phyloP scores from a whole-genome alignment of 371 early-diverging fungal genomes.

The Actinomortierella wolfii region DNA sequence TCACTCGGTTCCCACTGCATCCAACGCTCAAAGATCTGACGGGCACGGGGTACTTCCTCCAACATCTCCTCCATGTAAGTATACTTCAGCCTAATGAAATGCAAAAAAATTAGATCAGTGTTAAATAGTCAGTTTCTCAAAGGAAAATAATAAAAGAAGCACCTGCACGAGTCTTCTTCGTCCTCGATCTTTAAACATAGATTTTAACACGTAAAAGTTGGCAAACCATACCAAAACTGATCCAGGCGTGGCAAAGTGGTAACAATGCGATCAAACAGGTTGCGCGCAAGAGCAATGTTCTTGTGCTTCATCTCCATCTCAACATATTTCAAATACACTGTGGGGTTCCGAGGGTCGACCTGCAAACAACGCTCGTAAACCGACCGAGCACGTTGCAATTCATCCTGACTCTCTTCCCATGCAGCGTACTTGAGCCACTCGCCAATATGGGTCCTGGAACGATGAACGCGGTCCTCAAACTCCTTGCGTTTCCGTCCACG shows the following conservation, averaged over 20 bases:
- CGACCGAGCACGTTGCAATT: constrained; percentile 87
- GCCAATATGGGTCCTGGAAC: constrained; percentile 83
- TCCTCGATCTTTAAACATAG: no score
- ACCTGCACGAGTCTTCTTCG: no score
- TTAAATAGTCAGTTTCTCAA: background rate
- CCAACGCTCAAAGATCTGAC: constrained; percentile 97
- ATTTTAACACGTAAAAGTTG: no score
- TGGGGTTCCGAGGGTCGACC: constrained; percentile 83
- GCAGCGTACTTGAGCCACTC: constrained; percentile 95
- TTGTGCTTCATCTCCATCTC: constrained; percentile 97
- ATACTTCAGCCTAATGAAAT: constrained; percentile 71
- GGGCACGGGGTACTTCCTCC: constrained; percentile 87
- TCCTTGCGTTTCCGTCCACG: constrained; percentile 88
- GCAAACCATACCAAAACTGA: constrained; percentile 85
- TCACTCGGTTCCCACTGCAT: constrained; percentile 97
- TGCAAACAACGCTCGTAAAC: constrained; percentile 93
- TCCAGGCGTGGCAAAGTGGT: constrained; percentile 91
- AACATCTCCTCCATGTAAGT: constrained; percentile 96
- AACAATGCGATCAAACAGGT: constrained; percentile 91
- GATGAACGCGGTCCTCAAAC: constrained; percentile 91
- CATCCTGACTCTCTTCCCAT: constrained; percentile 94
- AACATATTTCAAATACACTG: constrained; percentile 91
- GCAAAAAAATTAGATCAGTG: background rate
- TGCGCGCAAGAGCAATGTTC: constrained; percentile 91
- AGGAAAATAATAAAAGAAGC: no score